Conservation (phyloP, 164 flowering plant genomes). For the Tetrastigma voinierianum region DNA sequence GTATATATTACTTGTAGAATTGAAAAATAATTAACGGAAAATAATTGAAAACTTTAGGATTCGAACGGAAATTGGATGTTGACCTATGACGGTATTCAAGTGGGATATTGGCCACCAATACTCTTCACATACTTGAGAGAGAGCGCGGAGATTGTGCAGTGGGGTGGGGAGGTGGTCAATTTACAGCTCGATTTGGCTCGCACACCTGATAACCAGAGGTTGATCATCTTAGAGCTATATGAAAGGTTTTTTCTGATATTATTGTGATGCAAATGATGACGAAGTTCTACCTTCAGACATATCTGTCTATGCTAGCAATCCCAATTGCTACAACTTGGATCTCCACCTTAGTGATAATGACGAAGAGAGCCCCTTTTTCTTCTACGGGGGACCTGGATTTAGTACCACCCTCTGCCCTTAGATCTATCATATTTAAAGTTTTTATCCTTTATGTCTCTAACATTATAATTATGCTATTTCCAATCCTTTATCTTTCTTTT, state of each 20-base stretch:
- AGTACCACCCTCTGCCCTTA: no score
- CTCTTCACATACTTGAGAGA: slow-evolving; percentile 31
- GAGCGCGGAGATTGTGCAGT: slow-evolving; percentile 37
- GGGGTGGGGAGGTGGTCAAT: slow-evolving; percentile 46
- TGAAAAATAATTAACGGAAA: no score
- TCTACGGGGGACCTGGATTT: slow-evolving; percentile 21
- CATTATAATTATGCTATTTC: no score
- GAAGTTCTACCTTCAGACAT: slow-evolving; percentile 1
- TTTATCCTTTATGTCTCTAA: no score
- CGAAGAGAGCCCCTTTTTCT: slow-evolving; percentile 14
- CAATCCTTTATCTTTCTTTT: no score
- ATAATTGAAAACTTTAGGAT: no score
- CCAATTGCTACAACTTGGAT: slow-evolving; percentile 14
- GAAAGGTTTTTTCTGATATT: slow-evolving; percentile 15
- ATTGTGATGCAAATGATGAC: slow-evolving; percentile 14
- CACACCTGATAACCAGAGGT: slow-evolving; percentile 37
- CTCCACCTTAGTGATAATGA: no score
- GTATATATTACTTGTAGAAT: no score
- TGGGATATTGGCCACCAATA: slow-evolving; percentile 49
- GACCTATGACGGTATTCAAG: slow-evolving; percentile 26
- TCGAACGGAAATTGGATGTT: slow-evolving; percentile 46
- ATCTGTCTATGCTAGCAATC: slow-evolving; percentile 1
- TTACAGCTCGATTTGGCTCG: slow-evolving; percentile 11
- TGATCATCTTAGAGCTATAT: slow-evolving; percentile 17
- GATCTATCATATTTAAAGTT: no score